Evolutionary conservation across 2,329 filamentous ascomycete species (phyloP).

Genomic region (Fusarium coicis): DNA sequence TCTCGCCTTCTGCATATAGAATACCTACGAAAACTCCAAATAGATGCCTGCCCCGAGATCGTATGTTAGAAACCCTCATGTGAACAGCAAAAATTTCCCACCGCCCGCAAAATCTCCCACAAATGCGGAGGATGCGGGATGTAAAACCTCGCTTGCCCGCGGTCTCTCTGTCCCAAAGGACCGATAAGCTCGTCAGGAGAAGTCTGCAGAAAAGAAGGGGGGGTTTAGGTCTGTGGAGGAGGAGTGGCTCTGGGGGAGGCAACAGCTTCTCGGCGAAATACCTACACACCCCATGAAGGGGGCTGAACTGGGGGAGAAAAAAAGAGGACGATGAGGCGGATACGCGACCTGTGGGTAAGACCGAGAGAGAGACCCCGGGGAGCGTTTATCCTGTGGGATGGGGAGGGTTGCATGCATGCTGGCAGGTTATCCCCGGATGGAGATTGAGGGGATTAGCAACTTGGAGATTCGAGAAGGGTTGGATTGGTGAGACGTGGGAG

Average conservation of each 20-base stretch:
- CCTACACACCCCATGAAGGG: background rate
- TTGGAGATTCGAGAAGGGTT: constrained; percentile 7
- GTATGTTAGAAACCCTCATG: constrained; percentile 17
- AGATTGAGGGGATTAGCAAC: constrained; percentile 16
- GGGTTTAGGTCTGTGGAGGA: constrained; percentile 9
- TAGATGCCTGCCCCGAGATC: background rate
- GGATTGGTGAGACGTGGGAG: constrained; percentile 3
- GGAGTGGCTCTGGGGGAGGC: constrained; percentile 31
- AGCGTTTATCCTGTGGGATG: constrained; percentile 4
- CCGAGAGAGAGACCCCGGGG: constrained; percentile 19
- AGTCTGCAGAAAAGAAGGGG: constrained; percentile 13
- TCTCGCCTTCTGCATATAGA: background rate
- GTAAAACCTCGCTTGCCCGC: constrained; percentile 23
- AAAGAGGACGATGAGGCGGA: background rate
- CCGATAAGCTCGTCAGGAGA: constrained; percentile 24
- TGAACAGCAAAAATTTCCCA: constrained; percentile 13
- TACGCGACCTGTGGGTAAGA: constrained; percentile 13
- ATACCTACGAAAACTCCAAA: background rate
- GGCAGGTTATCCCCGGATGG: constrained; percentile 17
- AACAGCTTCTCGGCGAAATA: constrained; percentile 5
- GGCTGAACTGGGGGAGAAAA: constrained; percentile 11
- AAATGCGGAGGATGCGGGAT: constrained; percentile 35
- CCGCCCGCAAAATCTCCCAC: background rate
- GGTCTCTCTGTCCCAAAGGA: constrained; percentile 17
- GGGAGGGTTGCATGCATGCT: background rate